A percentile compares a stretch with the other conserved stretches of the same genome.
These are phyloP conservation scores for Antrodiella citrinella DNA, from an alignment of 768 basidiomycete genomes.

Conservation along the genomic window DNA sequence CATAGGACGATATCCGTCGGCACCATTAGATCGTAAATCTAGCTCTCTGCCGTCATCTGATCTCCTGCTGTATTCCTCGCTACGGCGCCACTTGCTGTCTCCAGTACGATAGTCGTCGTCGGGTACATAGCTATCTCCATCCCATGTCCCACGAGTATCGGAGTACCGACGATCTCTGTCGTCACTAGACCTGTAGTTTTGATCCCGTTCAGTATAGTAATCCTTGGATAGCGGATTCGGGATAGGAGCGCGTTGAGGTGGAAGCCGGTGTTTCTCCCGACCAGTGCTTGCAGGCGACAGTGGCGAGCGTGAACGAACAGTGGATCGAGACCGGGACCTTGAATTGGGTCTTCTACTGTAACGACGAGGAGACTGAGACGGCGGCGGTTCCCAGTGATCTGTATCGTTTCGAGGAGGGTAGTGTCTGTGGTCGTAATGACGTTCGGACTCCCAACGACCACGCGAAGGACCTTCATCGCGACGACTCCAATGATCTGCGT, in stretches of 20 bases:
- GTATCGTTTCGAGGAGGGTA: constrained; percentile 16
- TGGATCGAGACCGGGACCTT: constrained; percentile 15
- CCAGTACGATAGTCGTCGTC: constrained; percentile 4
- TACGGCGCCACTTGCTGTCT: not conserved
- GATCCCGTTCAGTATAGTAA: constrained; percentile 5
- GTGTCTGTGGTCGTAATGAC: constrained; percentile 19
- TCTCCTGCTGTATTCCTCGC: constrained; percentile 8
- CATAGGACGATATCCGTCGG: constrained; percentile 14
- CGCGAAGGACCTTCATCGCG: constrained; percentile 5
- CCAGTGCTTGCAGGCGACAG: constrained; percentile 11
- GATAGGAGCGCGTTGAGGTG: constrained; percentile 13
- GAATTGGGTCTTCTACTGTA: constrained; percentile 2
- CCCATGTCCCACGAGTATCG: not conserved
- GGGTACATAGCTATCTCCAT: constrained; percentile 1
- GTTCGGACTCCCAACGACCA: not conserved
- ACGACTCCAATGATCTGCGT: not conserved
- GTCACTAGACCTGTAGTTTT: not conserved
- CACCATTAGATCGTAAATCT: not conserved
- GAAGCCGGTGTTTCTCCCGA: constrained; percentile 24
- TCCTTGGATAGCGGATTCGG: constrained; percentile 10
- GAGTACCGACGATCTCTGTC: not conserved
- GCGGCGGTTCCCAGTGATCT: constrained; percentile 5
- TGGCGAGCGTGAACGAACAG: constrained; percentile 20
- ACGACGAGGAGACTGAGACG: not conserved
- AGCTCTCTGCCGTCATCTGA: constrained; percentile 4